Conservation (phyloP, 441 rosid genomes). For the Populus hybrid region DNA sequence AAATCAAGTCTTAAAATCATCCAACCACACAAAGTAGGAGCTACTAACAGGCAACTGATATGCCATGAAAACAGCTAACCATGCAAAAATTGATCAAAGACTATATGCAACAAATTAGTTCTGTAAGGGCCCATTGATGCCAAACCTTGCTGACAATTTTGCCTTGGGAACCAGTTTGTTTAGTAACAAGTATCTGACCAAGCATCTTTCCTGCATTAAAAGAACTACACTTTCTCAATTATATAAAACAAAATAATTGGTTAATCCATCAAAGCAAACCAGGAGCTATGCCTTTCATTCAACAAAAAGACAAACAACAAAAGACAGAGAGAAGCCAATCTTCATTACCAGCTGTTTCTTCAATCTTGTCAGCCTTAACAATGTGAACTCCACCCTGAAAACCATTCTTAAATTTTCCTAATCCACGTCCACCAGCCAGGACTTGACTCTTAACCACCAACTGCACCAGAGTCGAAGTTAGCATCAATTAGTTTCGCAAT, state of each 20-base stretch:
- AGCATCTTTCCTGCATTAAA: conserved; percentile 79
- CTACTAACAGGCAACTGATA: background rate
- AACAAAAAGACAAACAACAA: background rate
- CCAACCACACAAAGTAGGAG: background rate
- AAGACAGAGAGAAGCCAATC: background rate
- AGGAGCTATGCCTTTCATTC: background rate
- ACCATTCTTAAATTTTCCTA: conserved; percentile 84
- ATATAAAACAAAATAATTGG: background rate
- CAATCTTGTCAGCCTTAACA: conserved; percentile 67
- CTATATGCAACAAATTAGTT: background rate
- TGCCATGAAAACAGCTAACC: background rate
- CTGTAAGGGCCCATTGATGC: background rate
- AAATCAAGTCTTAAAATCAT: background rate
- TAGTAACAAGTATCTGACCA: conserved; percentile 91
- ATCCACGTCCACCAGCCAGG: conserved; percentile 98
- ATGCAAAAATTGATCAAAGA: background rate
- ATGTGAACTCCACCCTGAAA: conserved; percentile 97
- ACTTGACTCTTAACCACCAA: conserved; percentile 93
- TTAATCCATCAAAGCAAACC: background rate
- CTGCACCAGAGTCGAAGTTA: conserved; percentile 41
- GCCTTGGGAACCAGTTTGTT: conserved; percentile 98
- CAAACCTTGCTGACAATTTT: conserved; percentile 98
- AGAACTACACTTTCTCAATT: background rate
- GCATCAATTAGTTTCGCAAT: conserved; percentile 1
- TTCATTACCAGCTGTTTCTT: conserved; percentile 71